Percentiles rank a stretch among this genome's conserved stretches.
Conservation (phyloP, 169 alveolate genomes). For the Cryptosporidium sp. region DNA sequence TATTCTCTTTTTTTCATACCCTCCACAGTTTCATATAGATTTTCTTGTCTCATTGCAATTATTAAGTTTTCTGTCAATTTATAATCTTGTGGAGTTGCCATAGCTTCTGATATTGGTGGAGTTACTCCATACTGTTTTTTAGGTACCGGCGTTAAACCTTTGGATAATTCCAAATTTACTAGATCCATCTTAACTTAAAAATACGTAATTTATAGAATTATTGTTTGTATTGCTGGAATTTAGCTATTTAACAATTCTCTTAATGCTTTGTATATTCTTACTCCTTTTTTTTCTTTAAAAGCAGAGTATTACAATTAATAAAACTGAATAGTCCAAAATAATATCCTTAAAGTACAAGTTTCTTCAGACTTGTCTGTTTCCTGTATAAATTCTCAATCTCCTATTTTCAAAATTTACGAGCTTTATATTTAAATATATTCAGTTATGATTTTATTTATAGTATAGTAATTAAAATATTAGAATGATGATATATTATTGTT, state of each 20-base stretch:
- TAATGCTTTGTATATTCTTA: too few species aligned
- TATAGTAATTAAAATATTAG: too few species aligned
- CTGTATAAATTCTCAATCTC: background rate
- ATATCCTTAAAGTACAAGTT: background rate
- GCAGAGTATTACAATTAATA: background rate
- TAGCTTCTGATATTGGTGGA: constrained; percentile 71
- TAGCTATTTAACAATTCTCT: background rate
- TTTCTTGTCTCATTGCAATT: constrained; percentile 81
- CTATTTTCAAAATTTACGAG: background rate
- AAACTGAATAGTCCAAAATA: background rate
- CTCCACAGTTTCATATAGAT: constrained; percentile 90
- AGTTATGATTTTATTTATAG: too few species aligned
- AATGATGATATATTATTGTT: too few species aligned
- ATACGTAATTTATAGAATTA: too few species aligned
- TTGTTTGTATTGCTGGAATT: too few species aligned
- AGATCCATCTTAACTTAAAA: constrained; percentile 22
- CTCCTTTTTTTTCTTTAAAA: too few species aligned
- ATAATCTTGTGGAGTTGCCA: constrained; percentile 85
- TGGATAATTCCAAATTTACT: constrained; percentile 52
- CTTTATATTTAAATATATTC: background rate
- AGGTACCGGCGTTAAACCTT: constrained; percentile 29
- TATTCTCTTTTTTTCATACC: constrained; percentile 89
- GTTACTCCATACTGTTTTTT: constrained; percentile 60
- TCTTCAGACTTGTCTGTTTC: background rate
- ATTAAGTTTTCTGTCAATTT: constrained; percentile 84